These are phyloP conservation scores for Colletotrichum sp. DNA, from an alignment of 2,329 filamentous ascomycete species.

Conservation along the genomic window DNA sequence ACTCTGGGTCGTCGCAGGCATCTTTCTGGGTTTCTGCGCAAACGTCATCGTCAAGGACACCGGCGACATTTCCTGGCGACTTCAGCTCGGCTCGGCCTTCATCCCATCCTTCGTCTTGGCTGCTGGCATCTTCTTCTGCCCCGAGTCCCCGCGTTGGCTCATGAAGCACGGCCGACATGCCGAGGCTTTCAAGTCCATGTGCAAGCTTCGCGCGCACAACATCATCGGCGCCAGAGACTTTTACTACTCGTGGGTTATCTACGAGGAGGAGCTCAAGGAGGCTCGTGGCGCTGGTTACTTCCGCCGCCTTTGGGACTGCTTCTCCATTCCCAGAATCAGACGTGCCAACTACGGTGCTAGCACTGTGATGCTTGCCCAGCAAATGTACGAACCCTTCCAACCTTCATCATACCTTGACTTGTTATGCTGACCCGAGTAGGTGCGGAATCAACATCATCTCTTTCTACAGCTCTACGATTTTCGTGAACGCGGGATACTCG, in stretches of 20 bases:
- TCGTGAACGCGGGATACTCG: conserved; percentile 60
- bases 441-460: conserved; percentile 72
- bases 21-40: conserved; percentile 54
- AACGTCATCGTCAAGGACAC: conserved; percentile 60
- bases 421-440: neutral
- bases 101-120: conserved; percentile 57
- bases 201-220: conserved; percentile 36
- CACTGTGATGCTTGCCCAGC: conserved; percentile 80
- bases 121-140: conserved; percentile 55
- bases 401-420: neutral
- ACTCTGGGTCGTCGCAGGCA: conserved; percentile 35
- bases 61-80: conserved; percentile 61
- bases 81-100: conserved; percentile 67
- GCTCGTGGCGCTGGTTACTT: conserved; percentile 33
- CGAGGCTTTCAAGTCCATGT: conserved; percentile 59
- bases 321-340: conserved; percentile 71
- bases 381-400: conserved; percentile 58
- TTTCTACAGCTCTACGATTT: conserved; percentile 75
- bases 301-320: conserved; percentile 55
- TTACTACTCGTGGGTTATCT: conserved; percentile 35
- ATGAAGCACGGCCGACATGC: conserved; percentile 58
- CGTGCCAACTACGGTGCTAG: conserved; percentile 78
- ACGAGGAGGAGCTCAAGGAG: conserved; percentile 34
- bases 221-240: conserved; percentile 52
- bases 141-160: conserved; percentile 58